A percentile compares a stretch with the other conserved stretches of the same genome.
phyloP scores from a whole-genome alignment of 768 basidiomycete species.

The Trichaptum fuscoviolaceum region DNA sequence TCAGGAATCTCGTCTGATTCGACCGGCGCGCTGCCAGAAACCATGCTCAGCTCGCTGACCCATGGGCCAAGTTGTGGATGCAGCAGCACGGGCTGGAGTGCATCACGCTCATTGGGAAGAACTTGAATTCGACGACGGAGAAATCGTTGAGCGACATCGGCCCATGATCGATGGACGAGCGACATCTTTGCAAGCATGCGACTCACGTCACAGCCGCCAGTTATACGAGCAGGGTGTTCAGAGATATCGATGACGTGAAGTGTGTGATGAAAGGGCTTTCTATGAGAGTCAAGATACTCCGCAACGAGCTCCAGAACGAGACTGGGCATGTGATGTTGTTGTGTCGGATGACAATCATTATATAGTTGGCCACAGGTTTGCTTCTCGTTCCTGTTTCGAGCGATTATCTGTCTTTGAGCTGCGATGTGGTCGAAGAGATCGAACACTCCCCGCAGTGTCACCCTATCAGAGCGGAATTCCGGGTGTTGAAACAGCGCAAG shows the following conservation, averaged over 20 bases:
- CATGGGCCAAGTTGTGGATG: too few relatives aligned
- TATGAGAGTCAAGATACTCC: background rate
- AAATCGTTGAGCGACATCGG: background rate
- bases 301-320: background rate
- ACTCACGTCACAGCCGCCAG: background rate
- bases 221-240: background rate
- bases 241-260: background rate
- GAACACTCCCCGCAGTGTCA: background rate
- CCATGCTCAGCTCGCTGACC: too few relatives aligned
- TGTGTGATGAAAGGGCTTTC: background rate
- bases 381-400: background rate
- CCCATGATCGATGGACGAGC: background rate
- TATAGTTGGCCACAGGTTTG: background rate
- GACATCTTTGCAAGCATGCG: background rate
- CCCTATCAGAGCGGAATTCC: background rate
- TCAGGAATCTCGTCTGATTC: too few relatives aligned
- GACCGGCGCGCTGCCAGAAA: too few relatives aligned
- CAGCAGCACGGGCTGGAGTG: too few relatives aligned
- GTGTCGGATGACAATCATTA: background rate
- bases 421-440: background rate
- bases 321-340: background rate
- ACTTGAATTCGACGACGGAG: background rate
- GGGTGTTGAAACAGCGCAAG: background rate
- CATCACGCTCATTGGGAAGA: background rate
- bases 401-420: background rate